Base-by-base conservation (phyloP, 2,329 filamentous ascomycete species). In the Pyrenophora tritici-repentis region DNA sequence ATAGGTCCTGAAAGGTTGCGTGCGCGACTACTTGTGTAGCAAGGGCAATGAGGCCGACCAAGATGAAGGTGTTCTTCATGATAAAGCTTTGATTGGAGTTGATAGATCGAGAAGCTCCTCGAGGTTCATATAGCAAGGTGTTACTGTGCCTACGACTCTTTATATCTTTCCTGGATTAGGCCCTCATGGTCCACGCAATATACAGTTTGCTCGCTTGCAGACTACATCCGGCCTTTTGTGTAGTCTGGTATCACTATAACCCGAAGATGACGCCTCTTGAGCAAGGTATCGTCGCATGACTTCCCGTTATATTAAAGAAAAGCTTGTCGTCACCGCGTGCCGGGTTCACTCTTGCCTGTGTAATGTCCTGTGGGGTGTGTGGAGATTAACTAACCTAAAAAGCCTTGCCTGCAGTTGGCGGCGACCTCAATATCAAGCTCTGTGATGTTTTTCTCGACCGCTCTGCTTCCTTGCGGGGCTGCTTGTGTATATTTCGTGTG, bases 1-100 rank as follows among this genome's bases (percentile, higher is more conserved):
- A 71, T 8, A 73, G 61, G 13, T 70, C 53, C 39, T 71, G 68
- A 22, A 61, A 70, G 8, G 66, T 71, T 33, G 68, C 64, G 51
- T 71, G 67, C 7, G 47, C 56, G 18, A 50, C 47, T n/a, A 58
- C 65, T n/a, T 50, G 57, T 2, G 70, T 71, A n/a, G 70, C 63
- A 54, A 71, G 67, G 20, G 44, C 58, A 40, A 55, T 50, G 4
- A 64, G 61, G 1, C 52, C n/a, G n/a, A 47, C 45, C 35, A 51
- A 18, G 24, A 51, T 32, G 22, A 50, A 18, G 3, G 33, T 17
- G 34, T 26, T 47, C 22, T 46, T 55, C 53, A 53, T 55, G 3
- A 9, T 42, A 7, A n/a, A 35, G 8, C 4, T 24, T 13, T 22
- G 38, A 16, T 40, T n/a, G 17, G 24, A 13, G 16, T 3, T 43